These are phyloP conservation scores for Wickerhamiella azymoides DNA, from an alignment of 805 yeast genomes.

Conservation along the genomic window DNA sequence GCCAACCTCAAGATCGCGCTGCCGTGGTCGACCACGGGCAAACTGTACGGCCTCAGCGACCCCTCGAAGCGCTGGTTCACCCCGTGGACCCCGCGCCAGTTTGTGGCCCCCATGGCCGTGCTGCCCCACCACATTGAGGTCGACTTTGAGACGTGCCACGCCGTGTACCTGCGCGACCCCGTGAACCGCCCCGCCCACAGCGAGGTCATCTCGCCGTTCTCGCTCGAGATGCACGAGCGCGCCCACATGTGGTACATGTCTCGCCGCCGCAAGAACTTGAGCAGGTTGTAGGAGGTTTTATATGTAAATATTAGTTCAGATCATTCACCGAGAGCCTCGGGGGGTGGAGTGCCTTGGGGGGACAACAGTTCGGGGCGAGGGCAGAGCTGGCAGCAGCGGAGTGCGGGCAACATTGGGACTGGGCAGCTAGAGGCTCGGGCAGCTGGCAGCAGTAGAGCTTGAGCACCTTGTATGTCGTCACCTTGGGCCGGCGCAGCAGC, in stretches of 20 bases:
- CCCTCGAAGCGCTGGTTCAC: conserved; percentile 77
- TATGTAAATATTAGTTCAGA: neutral
- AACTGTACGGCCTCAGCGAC: conserved; percentile 65
- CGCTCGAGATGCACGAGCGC: conserved; percentile 69
- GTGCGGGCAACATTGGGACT: too few relatives aligned
- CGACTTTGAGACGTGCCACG: conserved; percentile 85
- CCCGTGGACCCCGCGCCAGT: conserved; percentile 93
- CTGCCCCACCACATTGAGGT: conserved; percentile 86
- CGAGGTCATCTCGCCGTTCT: conserved; percentile 87
- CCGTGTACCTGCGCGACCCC: conserved; percentile 92
- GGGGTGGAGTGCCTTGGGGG: too few relatives aligned
- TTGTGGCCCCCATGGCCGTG: conserved; percentile 82
- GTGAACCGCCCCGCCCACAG: conserved; percentile 94
- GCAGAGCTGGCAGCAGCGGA: too few relatives aligned
- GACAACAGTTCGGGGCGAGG: too few relatives aligned
- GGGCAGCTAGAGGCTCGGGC: too few relatives aligned
- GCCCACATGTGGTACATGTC: conserved; percentile 76
- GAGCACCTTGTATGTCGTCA: too few relatives aligned
- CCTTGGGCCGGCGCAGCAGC: too few relatives aligned
- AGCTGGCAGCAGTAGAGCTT: too few relatives aligned
- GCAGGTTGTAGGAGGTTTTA: neutral
- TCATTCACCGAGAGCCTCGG: too few relatives aligned
- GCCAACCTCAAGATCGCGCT: conserved; percentile 31
- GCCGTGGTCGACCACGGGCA: conserved; percentile 36
- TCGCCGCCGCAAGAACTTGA: conserved; percentile 24